Conservation (phyloP, 306 rosid genomes). For the Ormosia semicastrata region DNA sequence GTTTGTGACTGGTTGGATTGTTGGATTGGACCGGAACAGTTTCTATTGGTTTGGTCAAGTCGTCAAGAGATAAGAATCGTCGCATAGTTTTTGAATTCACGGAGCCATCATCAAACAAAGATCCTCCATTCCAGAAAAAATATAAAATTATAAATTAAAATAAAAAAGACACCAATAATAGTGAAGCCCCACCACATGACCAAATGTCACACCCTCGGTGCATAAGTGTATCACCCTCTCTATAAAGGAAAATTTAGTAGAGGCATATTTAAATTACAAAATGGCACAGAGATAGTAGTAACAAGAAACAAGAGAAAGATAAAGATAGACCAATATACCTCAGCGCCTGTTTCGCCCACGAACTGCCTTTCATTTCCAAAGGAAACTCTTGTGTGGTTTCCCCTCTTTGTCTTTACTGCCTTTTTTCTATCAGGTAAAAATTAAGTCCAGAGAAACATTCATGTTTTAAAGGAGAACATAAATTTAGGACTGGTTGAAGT, state of each 20-base stretch:
- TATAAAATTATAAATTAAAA: not conserved
- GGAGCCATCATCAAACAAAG: conserved; percentile 10
- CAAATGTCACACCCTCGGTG: conserved; percentile 40
- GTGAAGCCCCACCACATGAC: conserved; percentile 44
- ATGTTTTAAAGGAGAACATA: not conserved
- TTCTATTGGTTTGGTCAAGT: not conserved
- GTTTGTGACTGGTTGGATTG: conserved; percentile 15
- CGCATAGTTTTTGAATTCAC: conserved; percentile 10
- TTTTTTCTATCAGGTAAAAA: conserved; percentile 35
- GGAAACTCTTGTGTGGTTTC: conserved; percentile 40
- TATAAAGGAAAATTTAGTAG: not conserved
- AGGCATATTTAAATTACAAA: conserved; percentile 28
- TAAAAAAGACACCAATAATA: conserved; percentile 29
- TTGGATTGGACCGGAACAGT: not conserved
- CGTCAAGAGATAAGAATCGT: not conserved
- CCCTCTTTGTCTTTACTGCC: conserved; percentile 23
- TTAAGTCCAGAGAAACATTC: not conserved
- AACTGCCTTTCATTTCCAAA: conserved; percentile 44
- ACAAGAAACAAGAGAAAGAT: not conserved
- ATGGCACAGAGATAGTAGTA: not conserved
- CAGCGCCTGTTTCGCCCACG: conserved; percentile 53
- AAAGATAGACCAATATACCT: conserved; percentile 46
- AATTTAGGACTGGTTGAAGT: not conserved
- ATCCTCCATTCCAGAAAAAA: not conserved
- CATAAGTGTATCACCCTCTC: conserved; percentile 3